Conservation (phyloP, 2,329 filamentous ascomycete genomes). For the Aspergillus sp. region DNA sequence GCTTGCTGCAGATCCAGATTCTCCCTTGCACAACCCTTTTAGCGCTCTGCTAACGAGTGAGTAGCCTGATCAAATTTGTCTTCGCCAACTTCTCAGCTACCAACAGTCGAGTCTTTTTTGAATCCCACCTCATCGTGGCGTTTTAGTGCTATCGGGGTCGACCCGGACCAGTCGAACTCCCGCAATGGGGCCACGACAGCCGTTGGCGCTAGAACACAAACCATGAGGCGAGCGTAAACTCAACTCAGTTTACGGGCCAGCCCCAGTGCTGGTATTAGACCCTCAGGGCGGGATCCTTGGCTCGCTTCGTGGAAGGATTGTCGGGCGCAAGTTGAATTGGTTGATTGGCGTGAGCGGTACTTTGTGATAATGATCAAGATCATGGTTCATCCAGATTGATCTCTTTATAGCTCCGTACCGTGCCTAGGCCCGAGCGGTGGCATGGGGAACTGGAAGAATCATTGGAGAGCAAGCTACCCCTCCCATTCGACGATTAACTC, state of each 20-base stretch:
- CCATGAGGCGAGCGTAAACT: not conserved
- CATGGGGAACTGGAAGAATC: not conserved
- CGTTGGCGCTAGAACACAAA: conserved; percentile 2
- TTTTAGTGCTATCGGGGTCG: conserved; percentile 4
- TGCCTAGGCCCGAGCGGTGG: conserved; percentile 12
- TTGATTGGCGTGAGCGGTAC: conserved; percentile 3
- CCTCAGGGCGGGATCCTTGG: conserved; percentile 2
- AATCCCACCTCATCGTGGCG: not conserved
- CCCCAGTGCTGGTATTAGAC: not conserved
- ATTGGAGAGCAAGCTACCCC: not conserved
- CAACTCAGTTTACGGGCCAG: not conserved
- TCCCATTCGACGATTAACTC: conserved; percentile 6
- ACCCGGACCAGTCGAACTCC: not conserved
- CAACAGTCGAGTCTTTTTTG: not conserved
- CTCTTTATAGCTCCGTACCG: conserved; percentile 1
- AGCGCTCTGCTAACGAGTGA: conserved; percentile 1
- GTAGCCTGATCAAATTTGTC: not conserved
- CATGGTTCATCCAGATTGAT: not conserved
- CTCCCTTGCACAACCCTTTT: conserved; percentile 1
- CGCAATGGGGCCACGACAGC: not conserved
- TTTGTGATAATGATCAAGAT: conserved; percentile 4
- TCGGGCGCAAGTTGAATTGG: not conserved
- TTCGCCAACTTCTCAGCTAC: not conserved
- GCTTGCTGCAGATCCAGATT: conserved; percentile 2
- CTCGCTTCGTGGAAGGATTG: conserved; percentile 4